Evolutionary conservation across 176 grass and related monocot genomes (phyloP), one percentile per base, ranked within the genome.

Genomic region (Ananas comosus): DNA sequence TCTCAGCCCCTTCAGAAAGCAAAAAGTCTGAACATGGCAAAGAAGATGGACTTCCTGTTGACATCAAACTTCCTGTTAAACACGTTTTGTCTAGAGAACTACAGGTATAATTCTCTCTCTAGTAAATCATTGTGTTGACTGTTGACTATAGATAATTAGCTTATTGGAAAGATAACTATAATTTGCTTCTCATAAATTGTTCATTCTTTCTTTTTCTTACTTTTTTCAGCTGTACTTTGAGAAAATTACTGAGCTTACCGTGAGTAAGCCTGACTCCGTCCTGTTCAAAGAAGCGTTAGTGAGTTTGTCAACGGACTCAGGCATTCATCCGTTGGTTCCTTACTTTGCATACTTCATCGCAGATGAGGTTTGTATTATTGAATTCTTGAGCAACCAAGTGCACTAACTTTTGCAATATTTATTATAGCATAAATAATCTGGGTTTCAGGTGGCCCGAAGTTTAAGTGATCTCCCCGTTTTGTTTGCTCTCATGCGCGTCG

Each of bases 321-420:
- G 94, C 28, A 82, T 97, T 79, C 94, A 97, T 72, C 94, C 84
- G 3, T 76, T 97, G 54, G 86, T 92, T 88, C 89, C 93, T 64
- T 97, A 97, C 72, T 97, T 97, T 69, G 92, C 94, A 49, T 97
- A 97, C 72, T 97, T 97, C 66, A 70, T 97, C 52, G 82, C 80
- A 49, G 89, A 92, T 28, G 84, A 97, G 89, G 94, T 97, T 75
- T 11, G 73, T 27, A 29, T 19, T 68, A 1, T 67, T 27, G 29
- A 77, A 69, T 9, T n/a, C 8, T 63, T 33, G 5, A 58, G 25
- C 52, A 17, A 18, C 69, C 49, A 54, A 51, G 64, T 72, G 17
- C 63, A 48, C 13, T 29, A 24, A 70, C 18, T 25, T 53, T 51
- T 74, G 49, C 16, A 8, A 3, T 64, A 51, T 80, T 8, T 58